These are phyloP conservation scores for Heterobasidion parviporum DNA, from an alignment of 1,284 basidiomycete species.

Conservation along the genomic window DNA sequence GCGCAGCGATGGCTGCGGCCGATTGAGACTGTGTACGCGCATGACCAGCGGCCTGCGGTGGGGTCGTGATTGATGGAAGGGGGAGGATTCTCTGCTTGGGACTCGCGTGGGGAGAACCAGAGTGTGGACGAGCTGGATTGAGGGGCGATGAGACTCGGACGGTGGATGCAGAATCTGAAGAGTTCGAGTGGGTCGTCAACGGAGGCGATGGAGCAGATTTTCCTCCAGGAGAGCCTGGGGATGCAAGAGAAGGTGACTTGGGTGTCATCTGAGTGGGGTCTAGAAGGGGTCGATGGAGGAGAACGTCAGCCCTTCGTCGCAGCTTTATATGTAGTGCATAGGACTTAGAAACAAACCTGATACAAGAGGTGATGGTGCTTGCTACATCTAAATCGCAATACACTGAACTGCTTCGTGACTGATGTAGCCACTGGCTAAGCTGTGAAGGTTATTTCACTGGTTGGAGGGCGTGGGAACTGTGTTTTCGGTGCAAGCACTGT, in stretches of 20 bases:
- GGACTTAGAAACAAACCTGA: too few species aligned
- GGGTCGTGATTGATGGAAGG: not conserved
- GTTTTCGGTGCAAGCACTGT: too few species aligned
- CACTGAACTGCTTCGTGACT: too few species aligned
- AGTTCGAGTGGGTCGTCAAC: not conserved
- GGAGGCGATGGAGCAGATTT: conserved; percentile 2
- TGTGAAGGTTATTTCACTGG: too few species aligned
- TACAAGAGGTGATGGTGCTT: too few species aligned
- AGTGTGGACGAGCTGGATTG: conserved; percentile 1
- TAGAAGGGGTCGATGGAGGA: not conserved
- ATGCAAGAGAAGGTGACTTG: not conserved
- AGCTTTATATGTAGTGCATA: too few species aligned
- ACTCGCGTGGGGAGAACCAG: conserved; percentile 1
- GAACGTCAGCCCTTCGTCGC: too few species aligned
- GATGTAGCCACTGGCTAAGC: too few species aligned
- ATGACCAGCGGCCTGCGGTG: not conserved
- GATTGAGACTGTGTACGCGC: not conserved
- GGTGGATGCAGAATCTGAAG: conserved; percentile 2
- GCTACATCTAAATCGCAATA: too few species aligned
- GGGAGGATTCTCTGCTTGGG: not conserved
- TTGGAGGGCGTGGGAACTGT: too few species aligned
- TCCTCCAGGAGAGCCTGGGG: conserved; percentile 2
- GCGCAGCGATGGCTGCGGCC: not conserved
- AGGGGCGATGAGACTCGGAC: conserved; percentile 4
- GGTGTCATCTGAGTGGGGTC: not conserved